Evolutionary conservation across 1,139 yeast species (phyloP), one percentile per base, ranked within the genome.

Genomic region (Pichia sp.): DNA sequence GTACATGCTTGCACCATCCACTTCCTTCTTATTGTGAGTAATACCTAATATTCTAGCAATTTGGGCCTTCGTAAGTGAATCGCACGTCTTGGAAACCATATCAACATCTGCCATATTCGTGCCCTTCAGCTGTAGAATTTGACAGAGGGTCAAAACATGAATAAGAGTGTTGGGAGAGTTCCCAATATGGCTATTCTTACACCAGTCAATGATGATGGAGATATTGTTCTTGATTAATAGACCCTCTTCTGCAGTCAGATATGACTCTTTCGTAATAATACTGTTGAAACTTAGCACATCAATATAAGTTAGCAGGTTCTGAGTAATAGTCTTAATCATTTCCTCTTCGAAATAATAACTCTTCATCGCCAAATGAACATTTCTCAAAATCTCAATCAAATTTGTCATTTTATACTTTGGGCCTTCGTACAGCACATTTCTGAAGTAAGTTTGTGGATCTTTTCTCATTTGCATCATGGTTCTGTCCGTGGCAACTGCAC

Each of bases 191-290:
- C 88, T 95, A 7, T 88, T 77, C 62, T 86, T 88, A 62, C 98
- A 91, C 98, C 98, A 93, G 62, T 93, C 98, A 60, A 87, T 96
- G 51, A 93, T 72, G 52, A 97, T 73, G 3, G 98, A 88, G 38
- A 88, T 88, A 58, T 93, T 93, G 64, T 88, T 88, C 59, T 87
- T 91, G 62, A 93, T 75, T 62, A 91, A 96, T 47, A 87, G 69
- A 37, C 97, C 97, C 56, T 97, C 80, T 67, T 88, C 88, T 96
- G 96, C 88, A 11, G 94, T 82, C 55, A 91, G 67, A 62, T 87
- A 91, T 61, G 81, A 82, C 58, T 95, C 76, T 64, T 95, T 78
- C 91, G 87, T 83, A 37, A 93, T 77, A 61, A 91, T 67, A 55
- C 88, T 97, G 58, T 93, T 93, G 71, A 93, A 93, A 62, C 96